Evolutionary conservation across 2,329 filamentous ascomycete genomes (phyloP), one percentile per base, ranked within the genome.

Genomic region (Bertia moriformis): DNA sequence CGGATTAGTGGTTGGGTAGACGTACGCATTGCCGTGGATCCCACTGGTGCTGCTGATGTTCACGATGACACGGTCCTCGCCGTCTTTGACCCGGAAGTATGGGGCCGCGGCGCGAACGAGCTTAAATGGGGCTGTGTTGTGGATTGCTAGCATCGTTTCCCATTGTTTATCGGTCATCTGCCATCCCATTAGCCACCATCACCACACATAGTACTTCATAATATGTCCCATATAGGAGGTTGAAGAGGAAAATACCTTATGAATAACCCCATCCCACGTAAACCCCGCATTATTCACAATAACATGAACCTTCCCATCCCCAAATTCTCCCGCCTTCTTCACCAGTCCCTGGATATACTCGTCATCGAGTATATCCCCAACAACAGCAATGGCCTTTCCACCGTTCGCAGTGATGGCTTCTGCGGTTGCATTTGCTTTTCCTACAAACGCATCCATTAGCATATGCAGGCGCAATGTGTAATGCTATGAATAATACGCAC

Each of bases 261-360:
- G 84, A 47, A 93, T 86, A 29, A 93, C 85, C 4, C 81, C 87
- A 57, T 94, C 87, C 84, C 86, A 93, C 1, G 87, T 93, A 61
- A 85, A 93, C 32, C 85, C 86, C 1, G 86, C 87, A 56, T 93
- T 93, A 61, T 93, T 93, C 43, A 93, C 83, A 41, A 93, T 80
- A 54, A 91, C 82, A 58, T 93, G 82, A 45, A 94, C 87, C 66
- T 93, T 93, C 51, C 85, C 86, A 46, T 71, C 65, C 42, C 87
- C 87, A 53, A 93, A 93, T 37, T 78, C 79, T 1, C 83, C 86
- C 0, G 85, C 71, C 51, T 77, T 73, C 53, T 77, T 66, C 18
- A 93, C 75, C n/a, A 93, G 71, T 7, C 67, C 62, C 43, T 74
- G 67, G 53, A 88, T 69, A 58, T 91, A 89, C 15, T 66, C 61